Percentiles rank a stretch among this genome's conserved stretches.
These are phyloP conservation scores for Astrothelium subdiscretum DNA, from an alignment of 495 filamentous ascomycete species.

Conservation along the genomic window DNA sequence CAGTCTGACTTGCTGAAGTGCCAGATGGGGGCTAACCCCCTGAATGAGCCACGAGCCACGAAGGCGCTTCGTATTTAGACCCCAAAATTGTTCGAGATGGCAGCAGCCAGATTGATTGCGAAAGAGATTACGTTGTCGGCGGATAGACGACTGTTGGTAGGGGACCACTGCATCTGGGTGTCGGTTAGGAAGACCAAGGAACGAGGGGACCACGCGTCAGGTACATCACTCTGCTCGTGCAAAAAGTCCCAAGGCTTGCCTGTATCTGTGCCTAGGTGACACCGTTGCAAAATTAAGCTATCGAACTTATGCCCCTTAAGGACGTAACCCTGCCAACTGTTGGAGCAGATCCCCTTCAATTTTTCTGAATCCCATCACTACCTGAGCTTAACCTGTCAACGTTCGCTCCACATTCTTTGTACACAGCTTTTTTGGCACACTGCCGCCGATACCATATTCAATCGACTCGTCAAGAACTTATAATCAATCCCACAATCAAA, in stretches of 20 bases:
- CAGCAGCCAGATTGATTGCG: background rate
- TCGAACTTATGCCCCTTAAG: background rate
- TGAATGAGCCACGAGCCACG: constrained; percentile 1
- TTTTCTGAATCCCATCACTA: background rate
- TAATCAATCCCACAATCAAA: constrained; percentile 3
- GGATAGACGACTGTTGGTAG: background rate
- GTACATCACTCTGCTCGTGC: too few relatives aligned
- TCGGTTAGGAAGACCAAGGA: too few relatives aligned
- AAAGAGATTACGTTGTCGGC: background rate
- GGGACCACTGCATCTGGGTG: too few relatives aligned
- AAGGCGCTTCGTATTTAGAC: too few relatives aligned
- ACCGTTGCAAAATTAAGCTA: constrained; percentile 2
- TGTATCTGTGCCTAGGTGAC: background rate
- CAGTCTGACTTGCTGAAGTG: background rate
- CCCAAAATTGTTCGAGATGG: background rate
- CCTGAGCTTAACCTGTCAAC: too few relatives aligned
- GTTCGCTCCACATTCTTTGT: background rate
- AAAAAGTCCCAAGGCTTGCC: too few relatives aligned
- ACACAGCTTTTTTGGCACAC: background rate
- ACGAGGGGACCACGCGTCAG: too few relatives aligned
- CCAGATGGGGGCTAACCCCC: background rate
- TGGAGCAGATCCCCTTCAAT: background rate
- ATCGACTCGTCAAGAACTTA: background rate
- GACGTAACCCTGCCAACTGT: background rate
- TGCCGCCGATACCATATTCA: background rate